Evolutionary conservation across 1,139 yeast species (phyloP), one percentile per base, ranked within the genome.

Genomic region (Blastobotrys proliferans): DNA sequence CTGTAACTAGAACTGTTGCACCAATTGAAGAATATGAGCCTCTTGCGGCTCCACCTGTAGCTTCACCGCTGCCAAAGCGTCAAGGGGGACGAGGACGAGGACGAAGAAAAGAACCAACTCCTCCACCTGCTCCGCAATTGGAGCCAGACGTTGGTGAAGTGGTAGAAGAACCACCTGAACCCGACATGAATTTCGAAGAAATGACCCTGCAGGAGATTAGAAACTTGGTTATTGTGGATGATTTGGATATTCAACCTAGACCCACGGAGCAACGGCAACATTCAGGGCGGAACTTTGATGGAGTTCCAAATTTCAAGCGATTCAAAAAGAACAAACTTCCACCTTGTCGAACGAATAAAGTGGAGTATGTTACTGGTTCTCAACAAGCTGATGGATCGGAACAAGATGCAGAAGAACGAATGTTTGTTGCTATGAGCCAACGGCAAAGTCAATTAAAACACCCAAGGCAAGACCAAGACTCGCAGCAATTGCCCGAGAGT

Each of bases 291-390:
- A 3, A 17, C 5, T 22, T 8, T n/a, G 26, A 3, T 5, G 27
- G 17, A 10, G 32, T 35, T 6, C 44, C 44, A 9, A 41, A 41
- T 22, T 41, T 41, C 17, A 41, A 41, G 13, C 22, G 40, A 16
- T 41, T 41, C 31, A 35, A 35, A 26, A 41, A 41, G 27, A 22
- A 30, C 6, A n/a, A 5, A 3, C 6, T 29, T 13, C 35, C n/a
- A n/a, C n/a, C n/a, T n/a, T n/a, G n/a, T 9, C 35, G 25, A 21
- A 18, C 8, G 17, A 25, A 11, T 13, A 31, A 26, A 26, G 26
- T 31, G 2, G 30, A 10, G 25, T 31, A 31, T 25, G 27, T 10
- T 25, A 16, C 3, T 36, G 32, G 18, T 14, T n/a, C 4, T 2
- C 22, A 6, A 21, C 11, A 13, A 14, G 6, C 17, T 24, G 30